phyloP scores from a whole-genome alignment of 2,329 filamentous ascomycete genomes.

The Chrysoporthe cubensis region DNA sequence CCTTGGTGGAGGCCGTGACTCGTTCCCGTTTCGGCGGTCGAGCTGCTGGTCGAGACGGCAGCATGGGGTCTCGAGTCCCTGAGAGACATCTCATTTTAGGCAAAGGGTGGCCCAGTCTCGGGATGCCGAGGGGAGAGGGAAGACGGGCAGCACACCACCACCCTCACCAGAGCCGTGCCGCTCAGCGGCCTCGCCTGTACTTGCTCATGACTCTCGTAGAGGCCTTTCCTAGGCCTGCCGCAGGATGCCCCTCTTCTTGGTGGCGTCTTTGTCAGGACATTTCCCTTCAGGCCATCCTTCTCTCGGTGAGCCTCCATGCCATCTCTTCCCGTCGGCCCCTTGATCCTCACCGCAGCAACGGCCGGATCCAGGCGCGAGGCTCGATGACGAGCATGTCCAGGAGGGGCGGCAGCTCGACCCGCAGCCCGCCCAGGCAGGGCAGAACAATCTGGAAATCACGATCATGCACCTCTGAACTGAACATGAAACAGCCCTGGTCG shows the following conservation, averaged over 20 bases:
- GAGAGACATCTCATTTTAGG: too few species aligned
- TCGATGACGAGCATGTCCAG: background rate
- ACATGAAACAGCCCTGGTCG: background rate
- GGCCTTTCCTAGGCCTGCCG: background rate
- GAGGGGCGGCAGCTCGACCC: background rate
- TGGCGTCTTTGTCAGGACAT: too few species aligned
- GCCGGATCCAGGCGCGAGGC: background rate
- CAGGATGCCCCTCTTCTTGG: background rate
- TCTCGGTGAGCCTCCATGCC: background rate
- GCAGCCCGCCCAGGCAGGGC: background rate
- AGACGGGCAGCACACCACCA: too few species aligned
- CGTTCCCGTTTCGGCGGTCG: background rate
- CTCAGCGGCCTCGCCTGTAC: background rate
- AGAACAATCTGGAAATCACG: background rate
- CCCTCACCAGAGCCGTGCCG: too few species aligned
- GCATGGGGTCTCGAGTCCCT: too few species aligned
- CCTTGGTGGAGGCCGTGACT: background rate
- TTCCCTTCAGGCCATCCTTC: too few species aligned
- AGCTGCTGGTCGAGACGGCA: too few species aligned
- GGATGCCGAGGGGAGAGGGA: too few species aligned
- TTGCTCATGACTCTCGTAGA: background rate
- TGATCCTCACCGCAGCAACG: background rate
- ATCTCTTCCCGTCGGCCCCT: background rate
- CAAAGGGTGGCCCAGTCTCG: too few species aligned
- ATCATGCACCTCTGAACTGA: background rate